Conservation (phyloP, 2,329 filamentous ascomycete species). For the Neofusicoccum laricinum region DNA sequence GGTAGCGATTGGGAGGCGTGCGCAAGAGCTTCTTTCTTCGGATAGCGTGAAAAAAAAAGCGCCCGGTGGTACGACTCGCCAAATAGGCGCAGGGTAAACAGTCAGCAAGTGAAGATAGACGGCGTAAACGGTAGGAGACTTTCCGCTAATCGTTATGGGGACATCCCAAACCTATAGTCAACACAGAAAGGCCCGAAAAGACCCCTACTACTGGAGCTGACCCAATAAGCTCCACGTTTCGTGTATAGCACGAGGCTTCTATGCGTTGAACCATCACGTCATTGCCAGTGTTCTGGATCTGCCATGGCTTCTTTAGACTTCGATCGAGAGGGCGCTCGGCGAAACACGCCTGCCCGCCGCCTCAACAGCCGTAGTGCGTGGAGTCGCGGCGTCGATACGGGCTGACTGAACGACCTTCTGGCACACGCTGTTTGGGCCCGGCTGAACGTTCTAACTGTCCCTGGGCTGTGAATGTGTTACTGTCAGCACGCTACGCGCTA, state of each 20-base stretch:
- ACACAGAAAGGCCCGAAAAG: neutral
- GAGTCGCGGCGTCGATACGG: neutral
- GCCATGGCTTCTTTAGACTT: neutral
- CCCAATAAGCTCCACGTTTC: neutral
- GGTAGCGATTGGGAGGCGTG: slow-evolving; percentile 3
- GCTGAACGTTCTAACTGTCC: neutral
- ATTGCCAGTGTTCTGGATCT: neutral
- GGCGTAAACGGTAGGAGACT: neutral
- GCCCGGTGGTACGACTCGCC: neutral
- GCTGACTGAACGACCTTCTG: neutral
- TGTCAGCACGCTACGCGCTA: neutral
- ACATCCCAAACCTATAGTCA: neutral
- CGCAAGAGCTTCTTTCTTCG: neutral
- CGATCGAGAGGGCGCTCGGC: neutral
- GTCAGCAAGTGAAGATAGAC: neutral
- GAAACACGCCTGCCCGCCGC: neutral
- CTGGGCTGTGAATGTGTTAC: neutral
- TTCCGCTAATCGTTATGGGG: neutral
- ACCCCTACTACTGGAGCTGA: neutral
- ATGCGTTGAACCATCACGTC: neutral
- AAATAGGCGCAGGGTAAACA: neutral
- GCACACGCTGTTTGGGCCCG: neutral
- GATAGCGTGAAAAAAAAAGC: neutral
- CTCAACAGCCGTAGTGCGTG: neutral
- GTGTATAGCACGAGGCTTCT: neutral